Percentiles rank a stretch among this genome's conserved stretches.
Evolutionary conservation across 2,329 filamentous ascomycete species (phyloP).

Genomic region (Lasiodiplodia sp.): DNA sequence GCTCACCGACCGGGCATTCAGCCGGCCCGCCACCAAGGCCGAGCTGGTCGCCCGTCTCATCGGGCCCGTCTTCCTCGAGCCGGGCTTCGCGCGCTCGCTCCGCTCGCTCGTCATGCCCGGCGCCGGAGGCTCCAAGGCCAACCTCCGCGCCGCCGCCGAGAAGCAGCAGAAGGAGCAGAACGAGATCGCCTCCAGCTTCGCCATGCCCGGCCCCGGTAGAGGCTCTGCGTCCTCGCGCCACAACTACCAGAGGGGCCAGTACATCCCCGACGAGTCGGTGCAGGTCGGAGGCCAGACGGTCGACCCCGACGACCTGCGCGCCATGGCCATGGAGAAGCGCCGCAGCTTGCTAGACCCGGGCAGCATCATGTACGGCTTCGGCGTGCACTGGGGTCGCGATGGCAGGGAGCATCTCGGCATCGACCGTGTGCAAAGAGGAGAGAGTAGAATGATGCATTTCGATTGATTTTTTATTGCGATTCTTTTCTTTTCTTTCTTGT

Average conservation of each 20-base stretch:
- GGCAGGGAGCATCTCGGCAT: conserved; percentile 67
- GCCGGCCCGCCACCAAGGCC: conserved; percentile 68
- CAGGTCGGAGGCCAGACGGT: neutral
- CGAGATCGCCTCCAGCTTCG: conserved; percentile 20
- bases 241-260: neutral
- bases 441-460: conserved; percentile 35
- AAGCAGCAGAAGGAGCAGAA: conserved; percentile 22
- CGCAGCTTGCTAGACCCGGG: conserved; percentile 41
- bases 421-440: conserved; percentile 55
- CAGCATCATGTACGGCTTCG: conserved; percentile 61
- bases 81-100: conserved; percentile 39
- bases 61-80: conserved; percentile 59
- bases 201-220: neutral
- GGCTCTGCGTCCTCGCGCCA: neutral
- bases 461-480: conserved; percentile 12
- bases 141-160: conserved; percentile 24
- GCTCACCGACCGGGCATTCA: conserved; percentile 75
- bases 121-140: conserved; percentile 33
- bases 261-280: conserved; percentile 2
- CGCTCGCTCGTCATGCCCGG: conserved; percentile 40
- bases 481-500: neutral
- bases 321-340: conserved; percentile 32
- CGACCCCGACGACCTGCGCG: neutral
- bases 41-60: conserved; percentile 76
- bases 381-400: conserved; percentile 64